Conservation (phyloP, 1,284 basidiomycete species). For the Golubevia sp. region DNA sequence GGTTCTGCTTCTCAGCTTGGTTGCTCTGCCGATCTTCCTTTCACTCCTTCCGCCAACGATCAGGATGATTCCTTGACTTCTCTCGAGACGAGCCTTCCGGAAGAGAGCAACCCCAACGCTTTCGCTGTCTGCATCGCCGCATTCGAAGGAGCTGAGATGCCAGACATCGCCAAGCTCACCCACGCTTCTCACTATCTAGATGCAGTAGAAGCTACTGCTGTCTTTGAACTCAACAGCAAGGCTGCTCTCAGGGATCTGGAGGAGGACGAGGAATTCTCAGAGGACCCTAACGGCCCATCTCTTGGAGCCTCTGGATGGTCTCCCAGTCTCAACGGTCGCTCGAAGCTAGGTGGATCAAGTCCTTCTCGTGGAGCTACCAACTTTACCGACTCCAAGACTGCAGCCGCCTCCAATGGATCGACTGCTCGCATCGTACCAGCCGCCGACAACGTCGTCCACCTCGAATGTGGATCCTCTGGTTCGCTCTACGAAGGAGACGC, state of each 20-base stretch:
- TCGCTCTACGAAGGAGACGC: not conserved
- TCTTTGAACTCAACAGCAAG: slow-evolving; percentile 24
- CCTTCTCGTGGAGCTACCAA: not conserved
- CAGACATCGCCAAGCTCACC: slow-evolving; percentile 5
- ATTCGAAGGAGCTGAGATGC: slow-evolving; percentile 22
- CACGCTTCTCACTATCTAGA: slow-evolving; percentile 33
- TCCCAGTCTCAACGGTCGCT: slow-evolving; percentile 9
- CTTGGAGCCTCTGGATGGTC: slow-evolving; percentile 46
- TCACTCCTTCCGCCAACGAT: not conserved
- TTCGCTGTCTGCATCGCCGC: slow-evolving; percentile 47
- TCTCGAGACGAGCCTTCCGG: not conserved
- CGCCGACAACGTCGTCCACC: slow-evolving; percentile 26
- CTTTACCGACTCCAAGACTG: not conserved
- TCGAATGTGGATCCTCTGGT: slow-evolving; percentile 20
- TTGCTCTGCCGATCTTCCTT: slow-evolving; percentile 34
- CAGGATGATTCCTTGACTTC: too few species aligned
- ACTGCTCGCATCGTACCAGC: slow-evolving; percentile 2
- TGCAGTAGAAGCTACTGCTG: slow-evolving; percentile 23
- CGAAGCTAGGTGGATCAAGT: not conserved
- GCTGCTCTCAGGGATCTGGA: slow-evolving; percentile 24
- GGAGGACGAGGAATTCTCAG: slow-evolving; percentile 14
- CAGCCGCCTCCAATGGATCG: not conserved
- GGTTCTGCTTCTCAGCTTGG: slow-evolving; percentile 21
- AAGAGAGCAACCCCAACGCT: slow-evolving; percentile 29
- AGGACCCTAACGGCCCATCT: not conserved